These are phyloP conservation scores for Rauvolfia tetraphylla DNA, from an alignment of 257 asterid species.

Conservation along the genomic window DNA sequence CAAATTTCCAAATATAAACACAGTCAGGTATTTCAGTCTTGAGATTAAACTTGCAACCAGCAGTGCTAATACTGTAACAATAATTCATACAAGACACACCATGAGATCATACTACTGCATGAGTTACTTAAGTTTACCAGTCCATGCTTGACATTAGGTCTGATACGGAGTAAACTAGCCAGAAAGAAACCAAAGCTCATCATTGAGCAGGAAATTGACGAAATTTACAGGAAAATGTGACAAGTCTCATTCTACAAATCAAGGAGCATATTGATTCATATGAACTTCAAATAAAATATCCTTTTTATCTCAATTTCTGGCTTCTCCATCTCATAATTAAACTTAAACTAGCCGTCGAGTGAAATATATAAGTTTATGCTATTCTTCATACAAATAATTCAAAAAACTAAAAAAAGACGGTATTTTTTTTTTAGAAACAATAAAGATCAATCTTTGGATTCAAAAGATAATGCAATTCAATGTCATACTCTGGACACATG, in stretches of 20 bases:
- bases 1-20: conserved; percentile 15
- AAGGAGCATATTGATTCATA: background rate
- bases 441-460: background rate
- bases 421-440: background rate
- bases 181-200: background rate
- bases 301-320: background rate
- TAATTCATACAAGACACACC: background rate
- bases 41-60: background rate
- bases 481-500: background rate
- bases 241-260: background rate
- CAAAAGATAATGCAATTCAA: background rate
- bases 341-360: background rate
- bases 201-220: background rate
- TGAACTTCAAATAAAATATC: background rate
- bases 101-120: background rate
- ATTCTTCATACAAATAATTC: background rate
- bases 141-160: background rate
- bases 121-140: background rate
- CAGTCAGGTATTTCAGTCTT: conserved; percentile 4
- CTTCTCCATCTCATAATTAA: conserved; percentile 1
- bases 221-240: background rate
- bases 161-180: background rate
- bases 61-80: background rate
- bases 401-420: background rate
- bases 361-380: background rate